A percentile compares a stretch with the other conserved stretches of the same genome.
Conservation (phyloP, 306 rosid genomes). For the Trifolium pratense region DNA sequence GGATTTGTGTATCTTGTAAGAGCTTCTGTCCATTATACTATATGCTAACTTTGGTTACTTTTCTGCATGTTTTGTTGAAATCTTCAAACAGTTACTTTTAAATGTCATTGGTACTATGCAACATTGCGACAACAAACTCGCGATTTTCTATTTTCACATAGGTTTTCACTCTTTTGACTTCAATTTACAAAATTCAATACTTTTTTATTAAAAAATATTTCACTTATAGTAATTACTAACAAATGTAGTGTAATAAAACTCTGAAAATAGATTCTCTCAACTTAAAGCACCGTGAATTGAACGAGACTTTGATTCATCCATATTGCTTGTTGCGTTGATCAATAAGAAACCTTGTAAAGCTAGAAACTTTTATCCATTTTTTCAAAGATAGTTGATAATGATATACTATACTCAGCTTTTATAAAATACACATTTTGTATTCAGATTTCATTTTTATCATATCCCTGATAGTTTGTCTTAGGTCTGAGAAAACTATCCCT, state of each 20-base stretch:
- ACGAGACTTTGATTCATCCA: neutral
- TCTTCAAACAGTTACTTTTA: no score
- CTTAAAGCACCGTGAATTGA: neutral
- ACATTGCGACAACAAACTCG: no score
- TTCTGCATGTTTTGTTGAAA: no score
- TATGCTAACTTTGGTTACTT: no score
- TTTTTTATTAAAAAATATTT: no score
- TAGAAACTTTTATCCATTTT: neutral
- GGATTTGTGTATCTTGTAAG: slow-evolving; percentile 95
- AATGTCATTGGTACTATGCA: neutral
- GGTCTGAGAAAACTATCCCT: neutral
- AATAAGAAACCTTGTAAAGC: neutral
- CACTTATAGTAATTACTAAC: no score
- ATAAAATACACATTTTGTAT: neutral
- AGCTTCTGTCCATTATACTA: slow-evolving; percentile 33
- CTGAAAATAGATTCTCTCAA: neutral
- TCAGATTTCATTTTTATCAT: neutral
- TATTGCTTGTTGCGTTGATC: neutral
- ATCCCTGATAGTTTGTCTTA: neutral
- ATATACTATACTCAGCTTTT: neutral
- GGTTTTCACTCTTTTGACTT: no score
- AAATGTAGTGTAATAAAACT: no score
- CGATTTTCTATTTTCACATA: no score
- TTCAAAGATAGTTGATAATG: neutral
- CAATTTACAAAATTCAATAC: no score